Evolutionary conservation across 352 stramenopile genomes (phyloP), one percentile per base, ranked within the genome.

Genomic region (Phytophthora meadii): DNA sequence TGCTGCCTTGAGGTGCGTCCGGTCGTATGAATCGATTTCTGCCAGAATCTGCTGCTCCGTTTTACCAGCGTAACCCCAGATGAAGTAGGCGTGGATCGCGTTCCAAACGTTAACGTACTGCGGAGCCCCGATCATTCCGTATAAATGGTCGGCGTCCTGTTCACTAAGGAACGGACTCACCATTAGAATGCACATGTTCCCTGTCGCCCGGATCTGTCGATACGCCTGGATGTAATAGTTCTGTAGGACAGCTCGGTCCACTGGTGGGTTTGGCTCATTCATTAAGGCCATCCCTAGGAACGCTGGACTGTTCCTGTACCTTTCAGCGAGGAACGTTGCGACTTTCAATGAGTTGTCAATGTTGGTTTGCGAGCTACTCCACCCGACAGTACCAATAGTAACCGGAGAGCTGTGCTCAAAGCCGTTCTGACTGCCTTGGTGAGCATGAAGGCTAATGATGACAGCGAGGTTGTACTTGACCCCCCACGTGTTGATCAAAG

Each of bases 41-140:
- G 65, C 30, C 0, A 76, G 44, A 0, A 82, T 32, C 15, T 61
- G 24, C 17, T 41, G 22, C 39, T 84, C 70, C 15, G 34, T 72
- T 15, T 62, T 41, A n/a, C 37, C 41, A 4, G 68, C 68, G 25
- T 74, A 85, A 2, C 69, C 80, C 67, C 70, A 82, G n/a, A 79
- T 74, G 64, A 82, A 88, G 61, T 88, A 90, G 14, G 62, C 39
- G 45, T 89, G 83, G 19, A 76, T 74, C 34, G 89, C 81, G 61
- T 81, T 68, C 79, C 83, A 92, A 5, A 89, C 75, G 45, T 89
- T 86, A 28, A 28, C 41, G 61, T 79, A 87, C n/a, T 74, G 59
- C 3, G 57, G 53, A 2, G 62, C 64, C 10, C 32, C 25, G 49
- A 78, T 72, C 42, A 87, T 81, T 2, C 46, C 53, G 6, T 41